Evolutionary conservation across 176 grass and related monocot species (phyloP), one percentile per base, ranked within the genome.

Genomic region (Oryza meyeriana): DNA sequence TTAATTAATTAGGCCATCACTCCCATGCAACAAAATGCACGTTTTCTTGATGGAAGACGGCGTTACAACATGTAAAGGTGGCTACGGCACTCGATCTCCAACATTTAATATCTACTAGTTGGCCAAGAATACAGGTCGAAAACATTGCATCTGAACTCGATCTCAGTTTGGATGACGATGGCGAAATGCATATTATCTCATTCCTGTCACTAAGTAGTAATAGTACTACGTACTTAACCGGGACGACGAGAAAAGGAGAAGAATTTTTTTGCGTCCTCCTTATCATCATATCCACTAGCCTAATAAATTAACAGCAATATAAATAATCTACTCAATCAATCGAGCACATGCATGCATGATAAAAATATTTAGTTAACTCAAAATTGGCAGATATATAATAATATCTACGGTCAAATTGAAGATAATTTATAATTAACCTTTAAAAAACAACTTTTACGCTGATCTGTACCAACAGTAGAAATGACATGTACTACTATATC

Each of bases 61-160:
- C 12, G 25, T 2, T 9, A 9, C 50, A 55, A 55, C 4, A 26
- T 7, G 64, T 11, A 48, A 28, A 32, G 66, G 29, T 71, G 55
- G 52, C 58, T 29, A 67, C 41, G 62, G 41, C 48, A 57, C 61
- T 81, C 50, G 72, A 17, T 33, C 14, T 14, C 7, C 75, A 2
- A 29, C n/a, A 61, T 62, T 42, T 34, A 78, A 22, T 14, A 8
- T 35, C 30, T 39, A 85, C 75, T 55, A 4, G 41, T 61, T 20
- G 29, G 35, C 36, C 12, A 38, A 64, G 27, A 42, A 11, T 4
- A 28, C 42, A 2, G 22, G 39, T 18, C 13, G 26, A 69, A 9
- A 64, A 74, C 77, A 66, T 22, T 80, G 77, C 69, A 86, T 64
- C 41, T 66, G 41, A 79, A 0, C 48, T 47, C 17, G 14, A n/a